phyloP scores from a whole-genome alignment of 805 yeast genomes.

The Helenozyma baotianmanensis region DNA sequence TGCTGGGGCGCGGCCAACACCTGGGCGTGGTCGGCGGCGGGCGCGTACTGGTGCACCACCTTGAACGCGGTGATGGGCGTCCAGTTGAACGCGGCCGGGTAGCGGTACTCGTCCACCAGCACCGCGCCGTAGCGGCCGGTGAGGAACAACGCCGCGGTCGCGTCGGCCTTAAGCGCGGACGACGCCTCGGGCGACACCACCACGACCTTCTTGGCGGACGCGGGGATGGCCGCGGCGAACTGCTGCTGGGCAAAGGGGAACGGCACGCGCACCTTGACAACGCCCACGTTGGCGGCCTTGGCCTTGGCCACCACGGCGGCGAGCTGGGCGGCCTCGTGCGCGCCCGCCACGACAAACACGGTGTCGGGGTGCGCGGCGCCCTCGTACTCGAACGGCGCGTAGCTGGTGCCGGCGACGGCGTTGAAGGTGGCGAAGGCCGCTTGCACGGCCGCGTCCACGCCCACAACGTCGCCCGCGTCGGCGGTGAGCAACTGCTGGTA shows the following conservation, averaged over 20 bases:
- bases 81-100: slow-evolving; percentile 52
- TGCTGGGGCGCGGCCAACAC: slow-evolving; percentile 20
- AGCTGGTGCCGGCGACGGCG: slow-evolving; percentile 47
- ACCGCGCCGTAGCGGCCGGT: slow-evolving; percentile 37
- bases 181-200: slow-evolving; percentile 56
- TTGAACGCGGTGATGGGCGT: slow-evolving; percentile 49
- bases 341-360: slow-evolving; percentile 80
- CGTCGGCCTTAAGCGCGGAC: slow-evolving; percentile 60
- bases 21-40: slow-evolving; percentile 22
- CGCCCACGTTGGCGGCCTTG: slow-evolving; percentile 47
- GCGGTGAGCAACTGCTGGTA: slow-evolving; percentile 33
- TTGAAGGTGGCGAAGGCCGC: slow-evolving; percentile 50
- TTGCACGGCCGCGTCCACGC: slow-evolving; percentile 36
- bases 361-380: slow-evolving; percentile 62
- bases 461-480: slow-evolving; percentile 16
- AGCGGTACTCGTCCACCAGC: slow-evolving; percentile 48
- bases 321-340: slow-evolving; percentile 58
- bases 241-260: slow-evolving; percentile 67
- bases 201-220: slow-evolving; percentile 52
- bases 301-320: slow-evolving; percentile 37
- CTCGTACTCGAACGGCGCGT: slow-evolving; percentile 62
- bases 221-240: slow-evolving; percentile 58
- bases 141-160: slow-evolving; percentile 65
- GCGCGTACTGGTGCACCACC: slow-evolving; percentile 41
- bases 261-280: slow-evolving; percentile 70